These are phyloP conservation scores for Trametes coccinea DNA, from an alignment of 768 basidiomycete species.

Conservation along the genomic window DNA sequence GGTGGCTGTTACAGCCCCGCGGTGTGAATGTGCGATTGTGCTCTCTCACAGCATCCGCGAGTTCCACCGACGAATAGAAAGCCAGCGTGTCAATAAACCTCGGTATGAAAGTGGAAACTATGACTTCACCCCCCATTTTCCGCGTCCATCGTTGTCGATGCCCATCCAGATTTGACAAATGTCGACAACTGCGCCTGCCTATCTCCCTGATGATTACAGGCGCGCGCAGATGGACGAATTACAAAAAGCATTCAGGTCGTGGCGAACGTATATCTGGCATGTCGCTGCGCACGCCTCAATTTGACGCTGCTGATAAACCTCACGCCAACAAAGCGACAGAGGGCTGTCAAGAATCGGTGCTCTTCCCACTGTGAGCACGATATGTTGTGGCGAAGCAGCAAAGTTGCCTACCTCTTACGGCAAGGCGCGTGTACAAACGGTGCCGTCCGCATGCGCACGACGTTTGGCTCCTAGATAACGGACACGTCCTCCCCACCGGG, in stretches of 20 bases:
- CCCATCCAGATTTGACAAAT: slow-evolving; percentile 9
- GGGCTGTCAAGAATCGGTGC: background rate
- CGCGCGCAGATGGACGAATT: background rate
- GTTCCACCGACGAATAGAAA: slow-evolving; percentile 18
- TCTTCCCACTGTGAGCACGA: slow-evolving; percentile 23
- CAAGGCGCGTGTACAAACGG: slow-evolving; percentile 10
- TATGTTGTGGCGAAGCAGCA: background rate
- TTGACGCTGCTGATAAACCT: background rate
- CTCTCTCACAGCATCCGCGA: slow-evolving; percentile 21
- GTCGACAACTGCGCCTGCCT: background rate
- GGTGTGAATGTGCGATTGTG: slow-evolving; percentile 14
- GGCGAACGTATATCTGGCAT: background rate
- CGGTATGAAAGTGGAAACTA: slow-evolving; percentile 3
- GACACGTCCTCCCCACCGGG: background rate
- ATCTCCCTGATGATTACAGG: background rate
- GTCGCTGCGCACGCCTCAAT: background rate
- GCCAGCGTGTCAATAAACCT: slow-evolving; percentile 16
- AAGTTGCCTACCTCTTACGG: slow-evolving; percentile 11
- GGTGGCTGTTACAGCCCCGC: slow-evolving; percentile 13
- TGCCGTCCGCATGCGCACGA: slow-evolving; percentile 1
- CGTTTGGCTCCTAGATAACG: slow-evolving; percentile 2
- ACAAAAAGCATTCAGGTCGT: background rate
- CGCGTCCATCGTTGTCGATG: background rate
- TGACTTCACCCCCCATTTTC: slow-evolving; percentile 18
- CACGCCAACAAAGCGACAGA: background rate